A percentile compares a stretch with the other conserved stretches of the same genome.
Evolutionary conservation across 1,284 basidiomycete species (phyloP).

Genomic region (Boletus sp.): DNA sequence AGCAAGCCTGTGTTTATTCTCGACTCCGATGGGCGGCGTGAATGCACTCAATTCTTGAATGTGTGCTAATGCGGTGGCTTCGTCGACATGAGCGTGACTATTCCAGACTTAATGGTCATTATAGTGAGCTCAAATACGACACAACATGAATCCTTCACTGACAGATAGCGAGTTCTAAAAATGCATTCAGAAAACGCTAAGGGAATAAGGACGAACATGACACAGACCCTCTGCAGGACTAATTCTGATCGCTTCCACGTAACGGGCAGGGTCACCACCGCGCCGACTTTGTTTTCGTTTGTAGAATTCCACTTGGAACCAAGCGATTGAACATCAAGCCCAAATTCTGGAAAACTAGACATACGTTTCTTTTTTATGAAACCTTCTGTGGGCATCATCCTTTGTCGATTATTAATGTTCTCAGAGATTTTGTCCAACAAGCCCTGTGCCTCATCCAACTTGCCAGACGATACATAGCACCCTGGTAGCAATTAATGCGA

Average conservation of each 20-base stretch:
- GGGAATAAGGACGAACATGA: neutral
- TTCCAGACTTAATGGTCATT: conserved; percentile 61
- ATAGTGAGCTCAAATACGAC: neutral
- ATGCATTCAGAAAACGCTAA: conserved; percentile 1
- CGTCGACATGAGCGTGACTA: conserved; percentile 54
- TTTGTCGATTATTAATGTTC: conserved; percentile 57
- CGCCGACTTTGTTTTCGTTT: conserved; percentile 57
- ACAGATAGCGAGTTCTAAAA: conserved; percentile 58
- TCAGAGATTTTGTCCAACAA: conserved; percentile 61
- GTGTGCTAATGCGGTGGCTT: conserved; percentile 50
- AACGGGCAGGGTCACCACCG: conserved; percentile 49
- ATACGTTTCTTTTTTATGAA: conserved; percentile 68
- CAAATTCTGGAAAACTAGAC: neutral
- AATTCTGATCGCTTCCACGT: conserved; percentile 54
- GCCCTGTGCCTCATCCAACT: conserved; percentile 50
- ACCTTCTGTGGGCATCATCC: conserved; percentile 68
- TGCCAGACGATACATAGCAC: conserved; percentile 54
- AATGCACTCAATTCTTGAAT: conserved; percentile 48
- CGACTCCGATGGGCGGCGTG: conserved; percentile 42
- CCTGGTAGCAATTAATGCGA: conserved; percentile 35
- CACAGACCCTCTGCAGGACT: conserved; percentile 63
- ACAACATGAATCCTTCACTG: conserved; percentile 22
- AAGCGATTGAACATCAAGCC: neutral
- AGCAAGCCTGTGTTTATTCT: conserved; percentile 31
- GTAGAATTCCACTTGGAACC: conserved; percentile 62